Evolutionary conservation across 306 rosid species (phyloP).

Genomic region (Rubus idaeus): DNA sequence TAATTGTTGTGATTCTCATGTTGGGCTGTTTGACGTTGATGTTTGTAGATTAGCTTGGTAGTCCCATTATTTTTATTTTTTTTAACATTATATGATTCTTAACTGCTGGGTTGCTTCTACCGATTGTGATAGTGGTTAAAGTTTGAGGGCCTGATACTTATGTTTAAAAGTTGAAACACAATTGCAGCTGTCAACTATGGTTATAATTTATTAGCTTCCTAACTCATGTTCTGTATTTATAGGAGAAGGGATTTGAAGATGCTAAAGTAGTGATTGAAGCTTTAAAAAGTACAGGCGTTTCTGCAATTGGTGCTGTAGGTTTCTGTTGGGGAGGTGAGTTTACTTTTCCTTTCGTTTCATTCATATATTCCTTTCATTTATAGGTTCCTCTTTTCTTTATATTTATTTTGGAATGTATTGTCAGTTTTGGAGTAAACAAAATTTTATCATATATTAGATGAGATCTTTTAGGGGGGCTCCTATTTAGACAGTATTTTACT

Average conservation of each 20-base stretch:
- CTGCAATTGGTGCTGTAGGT: slow-evolving; percentile 56
- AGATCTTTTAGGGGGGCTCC: background rate
- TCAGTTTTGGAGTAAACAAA: background rate
- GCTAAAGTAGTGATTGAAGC: slow-evolving; percentile 46
- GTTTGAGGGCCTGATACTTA: background rate
- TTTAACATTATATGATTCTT: background rate
- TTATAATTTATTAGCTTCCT: background rate
- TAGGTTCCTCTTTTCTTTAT: too few relatives aligned
- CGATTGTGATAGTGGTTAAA: background rate
- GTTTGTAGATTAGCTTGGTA: background rate
- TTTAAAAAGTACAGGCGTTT: slow-evolving; percentile 50
- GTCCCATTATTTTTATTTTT: background rate
- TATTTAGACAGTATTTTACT: background rate
- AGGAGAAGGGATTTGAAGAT: slow-evolving; percentile 58
- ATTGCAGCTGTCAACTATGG: background rate
- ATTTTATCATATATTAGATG: background rate
- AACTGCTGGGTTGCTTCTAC: background rate
- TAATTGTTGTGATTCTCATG: background rate
- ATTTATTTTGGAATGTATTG: background rate
- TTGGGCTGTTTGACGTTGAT: slow-evolving; percentile 4
- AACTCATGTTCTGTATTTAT: background rate
- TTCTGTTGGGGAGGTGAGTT: slow-evolving; percentile 73
- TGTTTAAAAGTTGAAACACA: background rate
- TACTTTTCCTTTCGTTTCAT: background rate
- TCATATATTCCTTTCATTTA: too few relatives aligned